Conservation (phyloP, 768 basidiomycete species). For the Strobilomyces confusus region DNA sequence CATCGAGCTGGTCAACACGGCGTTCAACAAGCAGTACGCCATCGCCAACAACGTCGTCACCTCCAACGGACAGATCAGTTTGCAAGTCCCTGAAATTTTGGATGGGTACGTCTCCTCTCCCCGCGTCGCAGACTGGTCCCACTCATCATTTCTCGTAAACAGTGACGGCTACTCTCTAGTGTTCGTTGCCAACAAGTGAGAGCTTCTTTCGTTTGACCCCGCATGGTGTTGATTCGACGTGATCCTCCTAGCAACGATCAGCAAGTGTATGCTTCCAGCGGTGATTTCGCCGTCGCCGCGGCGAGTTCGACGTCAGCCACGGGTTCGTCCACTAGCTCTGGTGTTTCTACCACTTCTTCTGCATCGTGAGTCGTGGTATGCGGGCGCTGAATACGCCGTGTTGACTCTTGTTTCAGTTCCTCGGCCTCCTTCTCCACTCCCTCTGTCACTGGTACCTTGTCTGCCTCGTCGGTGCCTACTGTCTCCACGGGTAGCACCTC, state of each 20-base stretch:
- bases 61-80: constrained; percentile 9
- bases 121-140: not conserved
- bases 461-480: not conserved
- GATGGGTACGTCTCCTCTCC: constrained; percentile 32
- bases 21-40: constrained; percentile 52
- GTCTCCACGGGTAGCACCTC: not conserved
- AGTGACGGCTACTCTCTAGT: constrained; percentile 49
- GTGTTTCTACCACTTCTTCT: not conserved
- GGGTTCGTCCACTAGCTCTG: constrained; percentile 11
- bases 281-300: constrained; percentile 40
- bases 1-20: constrained; percentile 43
- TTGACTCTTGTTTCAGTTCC: constrained; percentile 4
- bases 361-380: constrained; percentile 5
- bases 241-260: constrained; percentile 37
- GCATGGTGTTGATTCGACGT: not conserved
- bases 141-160: not conserved
- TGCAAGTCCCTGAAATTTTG: constrained; percentile 48
- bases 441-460: constrained; percentile 6
- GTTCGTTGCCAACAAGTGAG: constrained; percentile 42
- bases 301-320: constrained; percentile 6
- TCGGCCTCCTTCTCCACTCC: not conserved
- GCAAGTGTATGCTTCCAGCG: constrained; percentile 38
- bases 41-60: constrained; percentile 49
- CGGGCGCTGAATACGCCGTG: rapidly evolving
- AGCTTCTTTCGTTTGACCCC: not conserved